Evolutionary conservation across 176 grass and related monocot genomes (phyloP), one percentile per base, ranked within the genome.

Genomic region (Saccharum officinarum): DNA sequence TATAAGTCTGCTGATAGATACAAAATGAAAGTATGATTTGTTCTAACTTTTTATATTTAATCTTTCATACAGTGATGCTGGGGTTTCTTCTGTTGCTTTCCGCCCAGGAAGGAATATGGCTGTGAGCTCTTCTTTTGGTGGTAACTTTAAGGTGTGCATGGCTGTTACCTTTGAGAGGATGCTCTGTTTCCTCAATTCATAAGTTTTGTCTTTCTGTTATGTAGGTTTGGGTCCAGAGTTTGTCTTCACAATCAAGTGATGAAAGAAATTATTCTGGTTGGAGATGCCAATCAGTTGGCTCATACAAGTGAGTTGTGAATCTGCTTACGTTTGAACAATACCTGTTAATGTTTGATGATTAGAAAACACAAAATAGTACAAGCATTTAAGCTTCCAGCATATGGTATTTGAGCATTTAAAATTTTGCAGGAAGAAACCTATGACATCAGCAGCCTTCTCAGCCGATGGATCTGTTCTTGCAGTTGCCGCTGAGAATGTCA

Each of bases 251-350:
- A 71, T 36, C 66, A 82, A 87, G 49, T 83, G 79, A 86, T 79
- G 82, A 90, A 82, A 89, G 69, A 39, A 70, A 74, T 50, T 46
- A 77, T 87, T 81, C 83, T 94, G 92, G 97, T 89, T 99, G 97
- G 97, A 95, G 89, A 91, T 99, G 97, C 90, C 97, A 94, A 88
- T 96, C 97, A 17, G 86, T 96, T 83, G 90, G 97, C 78, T 99
- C 97, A 23, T 99, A 99, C 97, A 99, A 92, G 97, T 99, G 89
- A 81, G 86, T 87, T 68, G 59, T 14, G 62, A 33, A 44, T 85
- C 39, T 62, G 41, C 80, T 85, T 66, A 57, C 22, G 36, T 82
- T 22, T 33, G 73, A 45, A 75, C 54, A 65, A 26, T 68, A 70
- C 42, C 9, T 75, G 8, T 78, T 75, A 71, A 40, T 55, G 3